Evolutionary conservation across 148 eudicot genomes (phyloP).

Genomic region (Camellia lanceoleosa): DNA sequence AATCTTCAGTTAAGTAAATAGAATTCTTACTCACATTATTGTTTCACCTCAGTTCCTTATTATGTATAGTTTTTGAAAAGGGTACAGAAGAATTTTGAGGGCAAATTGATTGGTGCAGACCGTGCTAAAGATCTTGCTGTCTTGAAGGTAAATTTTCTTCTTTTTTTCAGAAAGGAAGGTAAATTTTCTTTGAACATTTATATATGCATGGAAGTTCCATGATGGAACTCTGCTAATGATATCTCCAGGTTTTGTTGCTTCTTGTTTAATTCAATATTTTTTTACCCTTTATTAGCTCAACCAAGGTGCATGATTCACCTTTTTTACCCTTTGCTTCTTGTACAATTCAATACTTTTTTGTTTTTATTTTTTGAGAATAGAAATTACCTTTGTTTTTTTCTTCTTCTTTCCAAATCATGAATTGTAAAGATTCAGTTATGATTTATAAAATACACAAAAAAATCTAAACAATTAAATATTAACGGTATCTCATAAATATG

Average conservation of each 20-base stretch:
- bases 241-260: neutral
- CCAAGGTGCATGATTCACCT: neutral
- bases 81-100: conserved; percentile 95
- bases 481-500: too few relatives aligned
- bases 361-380: neutral
- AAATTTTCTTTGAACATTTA: conserved; percentile 7
- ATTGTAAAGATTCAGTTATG: too few relatives aligned
- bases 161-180: conserved; percentile 41
- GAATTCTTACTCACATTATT: neutral
- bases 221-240: neutral
- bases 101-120: conserved; percentile 87
- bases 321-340: neutral
- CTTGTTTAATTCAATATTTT: neutral
- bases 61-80: conserved; percentile 36
- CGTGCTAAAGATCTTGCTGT: conserved; percentile 99
- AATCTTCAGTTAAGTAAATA: neutral
- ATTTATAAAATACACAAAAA: too few relatives aligned
- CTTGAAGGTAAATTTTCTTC: conserved; percentile 56
- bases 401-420: too few relatives aligned
- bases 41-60: conserved; percentile 12
- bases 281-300: neutral
- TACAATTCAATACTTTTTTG: neutral
- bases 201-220: neutral
- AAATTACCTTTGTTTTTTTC: too few relatives aligned
- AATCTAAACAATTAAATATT: too few relatives aligned